phyloP scores from a whole-genome alignment of 1,284 basidiomycete genomes.

The Naganishia albida region DNA sequence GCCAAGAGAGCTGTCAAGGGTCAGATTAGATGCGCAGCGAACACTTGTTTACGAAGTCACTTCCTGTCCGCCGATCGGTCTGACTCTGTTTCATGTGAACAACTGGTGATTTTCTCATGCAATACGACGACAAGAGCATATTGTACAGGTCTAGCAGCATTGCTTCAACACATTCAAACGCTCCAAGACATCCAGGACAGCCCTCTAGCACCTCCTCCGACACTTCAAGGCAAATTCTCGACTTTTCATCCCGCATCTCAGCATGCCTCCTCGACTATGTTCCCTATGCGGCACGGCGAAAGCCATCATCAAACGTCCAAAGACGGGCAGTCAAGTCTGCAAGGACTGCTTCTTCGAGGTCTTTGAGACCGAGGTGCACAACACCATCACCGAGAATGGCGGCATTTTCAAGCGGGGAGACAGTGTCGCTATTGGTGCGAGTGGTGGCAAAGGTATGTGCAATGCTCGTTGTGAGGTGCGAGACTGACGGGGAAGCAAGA shows the following conservation, averaged over 20 bases:
- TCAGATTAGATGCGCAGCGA: too few species aligned
- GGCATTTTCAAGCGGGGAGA: slow-evolving; percentile 86
- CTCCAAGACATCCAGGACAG: too few species aligned
- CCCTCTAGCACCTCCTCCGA: too few species aligned
- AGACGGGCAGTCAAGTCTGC: slow-evolving; percentile 96
- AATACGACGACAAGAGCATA: too few species aligned
- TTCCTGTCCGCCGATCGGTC: not conserved
- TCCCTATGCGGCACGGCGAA: slow-evolving; percentile 70
- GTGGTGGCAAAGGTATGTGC: slow-evolving; percentile 88
- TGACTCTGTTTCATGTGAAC: not conserved
- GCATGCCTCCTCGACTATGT: slow-evolving; percentile 51
- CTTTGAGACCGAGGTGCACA: slow-evolving; percentile 97
- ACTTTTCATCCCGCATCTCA: not conserved
- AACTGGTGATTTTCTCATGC: not conserved
- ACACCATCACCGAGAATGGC: slow-evolving; percentile 78
- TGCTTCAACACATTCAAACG: too few species aligned
- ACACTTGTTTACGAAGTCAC: not conserved
- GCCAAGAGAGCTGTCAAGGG: too few species aligned
- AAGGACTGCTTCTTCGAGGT: slow-evolving; percentile 93
- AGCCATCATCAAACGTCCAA: slow-evolving; percentile 90
- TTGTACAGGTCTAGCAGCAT: too few species aligned
- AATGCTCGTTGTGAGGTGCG: not conserved
- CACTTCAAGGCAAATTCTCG: too few species aligned
- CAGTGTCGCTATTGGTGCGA: slow-evolving; percentile 93
- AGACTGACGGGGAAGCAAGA: slow-evolving; percentile 60